phyloP scores from a whole-genome alignment of 2,329 filamentous ascomycete genomes.

The Ophiocordyceps camponoti-leonardi region DNA sequence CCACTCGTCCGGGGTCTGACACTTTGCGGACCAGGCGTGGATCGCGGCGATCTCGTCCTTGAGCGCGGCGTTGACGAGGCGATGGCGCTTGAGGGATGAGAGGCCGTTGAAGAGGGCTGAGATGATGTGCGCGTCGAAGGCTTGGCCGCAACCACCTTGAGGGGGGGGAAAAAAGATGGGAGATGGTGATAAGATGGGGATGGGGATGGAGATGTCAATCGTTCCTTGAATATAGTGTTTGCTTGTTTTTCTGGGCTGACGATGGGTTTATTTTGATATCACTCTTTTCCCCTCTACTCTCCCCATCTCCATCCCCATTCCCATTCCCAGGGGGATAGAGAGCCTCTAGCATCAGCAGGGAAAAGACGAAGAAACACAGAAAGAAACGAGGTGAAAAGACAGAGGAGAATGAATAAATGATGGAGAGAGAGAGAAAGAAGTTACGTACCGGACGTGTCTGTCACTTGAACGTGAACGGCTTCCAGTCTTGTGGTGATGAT shows the following conservation, averaged over 20 bases:
- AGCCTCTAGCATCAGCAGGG: no score
- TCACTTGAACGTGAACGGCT: constrained; percentile 69
- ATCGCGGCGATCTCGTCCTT: constrained; percentile 81
- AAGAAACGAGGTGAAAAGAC: no score
- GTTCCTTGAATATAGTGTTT: no score
- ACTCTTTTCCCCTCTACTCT: no score
- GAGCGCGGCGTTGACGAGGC: constrained; percentile 67
- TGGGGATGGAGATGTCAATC: no score
- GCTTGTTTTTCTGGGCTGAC: no score
- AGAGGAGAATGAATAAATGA: background rate
- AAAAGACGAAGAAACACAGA: background rate
- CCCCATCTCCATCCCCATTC: no score
- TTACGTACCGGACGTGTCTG: constrained; percentile 83
- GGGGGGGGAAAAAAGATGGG: background rate
- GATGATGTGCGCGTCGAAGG: constrained; percentile 41
- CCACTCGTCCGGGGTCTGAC: constrained; percentile 83
- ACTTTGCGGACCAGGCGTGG: constrained; percentile 90
- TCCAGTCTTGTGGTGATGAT: constrained; percentile 54
- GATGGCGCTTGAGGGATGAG: constrained; percentile 66
- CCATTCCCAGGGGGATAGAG: no score
- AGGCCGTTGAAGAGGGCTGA: constrained; percentile 54
- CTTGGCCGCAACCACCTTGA: constrained; percentile 42
- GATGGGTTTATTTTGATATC: no score
- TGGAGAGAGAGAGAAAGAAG: background rate
- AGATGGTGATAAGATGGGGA: background rate